Evolutionary conservation across 139 green algal species (phyloP), one percentile per base, ranked within the genome.

Genomic region (Auxenochlorella pyrenoidosa): DNA sequence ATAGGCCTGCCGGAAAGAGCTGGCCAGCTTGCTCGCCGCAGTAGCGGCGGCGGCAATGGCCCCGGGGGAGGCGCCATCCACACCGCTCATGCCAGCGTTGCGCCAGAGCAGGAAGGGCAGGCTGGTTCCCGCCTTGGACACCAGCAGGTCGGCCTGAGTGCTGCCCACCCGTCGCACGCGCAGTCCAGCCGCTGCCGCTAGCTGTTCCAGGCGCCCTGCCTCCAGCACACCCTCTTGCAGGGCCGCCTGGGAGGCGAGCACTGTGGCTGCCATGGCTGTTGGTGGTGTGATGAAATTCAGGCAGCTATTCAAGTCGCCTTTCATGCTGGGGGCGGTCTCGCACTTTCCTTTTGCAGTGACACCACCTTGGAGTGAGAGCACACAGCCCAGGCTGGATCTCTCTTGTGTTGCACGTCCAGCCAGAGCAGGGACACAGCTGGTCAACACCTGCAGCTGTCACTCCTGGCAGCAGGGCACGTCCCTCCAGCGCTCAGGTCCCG

Each of bases 21-120:
- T 2, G 32, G 44, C 60, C 26, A 72, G 75, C 41, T 26, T 43
- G 72, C 40, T 21, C 0, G 72, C 72, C 8, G 72, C 72, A 3
- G 72, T 24, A 36, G 40, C 72, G 8, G 24, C 72, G 72, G 40
- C 40, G 40, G 15, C 54, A 63, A 63, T 13, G 10, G 54, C 54
- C 54, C 10, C 15, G 16, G 54, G 54, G 10, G 54, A 63, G 54
- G 54, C 54, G 16, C 15, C 54, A 13, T 13, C 54, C 2, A 13
- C 54, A 63, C 54, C 10, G 47, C 10, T 22, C 51, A 22, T 10
- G 10, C 30, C 59, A 36, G 18, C 59, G 59, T 58, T 13, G 32
- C 60, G 32, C 43, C 44, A 79, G 4, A 84, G 43, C 59, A 84
- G 41, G 60, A 88, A 88, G 60, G 85, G 72, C 41, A 68, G 43